phyloP scores from a whole-genome alignment of 805 yeast species.

The Saccharomyces eubayanus region DNA sequence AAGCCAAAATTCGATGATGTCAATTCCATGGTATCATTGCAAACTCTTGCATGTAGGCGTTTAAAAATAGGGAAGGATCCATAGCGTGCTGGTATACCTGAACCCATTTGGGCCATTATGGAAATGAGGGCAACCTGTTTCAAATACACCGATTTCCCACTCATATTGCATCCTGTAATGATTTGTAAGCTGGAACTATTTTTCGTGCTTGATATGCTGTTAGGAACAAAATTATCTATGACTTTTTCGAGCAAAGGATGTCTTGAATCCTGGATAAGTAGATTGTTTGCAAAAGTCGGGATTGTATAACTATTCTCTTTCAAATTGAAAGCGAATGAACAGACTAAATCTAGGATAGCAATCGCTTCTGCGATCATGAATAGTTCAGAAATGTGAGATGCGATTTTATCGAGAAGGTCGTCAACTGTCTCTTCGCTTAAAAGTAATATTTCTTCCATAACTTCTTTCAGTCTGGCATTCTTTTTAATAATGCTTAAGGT shows the following conservation, averaged over 20 bases:
- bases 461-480: slow-evolving; percentile 35
- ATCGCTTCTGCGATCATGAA: slow-evolving; percentile 40
- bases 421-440: slow-evolving; percentile 37
- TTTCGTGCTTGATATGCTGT: slow-evolving; percentile 32
- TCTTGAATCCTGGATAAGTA: slow-evolving; percentile 29
- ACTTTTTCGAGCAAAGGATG: slow-evolving; percentile 38
- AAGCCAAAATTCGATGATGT: slow-evolving; percentile 37
- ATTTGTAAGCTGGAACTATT: slow-evolving; percentile 38
- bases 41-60: slow-evolving; percentile 33
- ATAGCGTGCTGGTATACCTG: slow-evolving; percentile 39
- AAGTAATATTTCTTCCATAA: slow-evolving; percentile 34
- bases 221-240: slow-evolving; percentile 29
- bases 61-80: slow-evolving; percentile 37
- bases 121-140: slow-evolving; percentile 42
- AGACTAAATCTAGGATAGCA: slow-evolving; percentile 36
- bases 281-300: slow-evolving; percentile 34
- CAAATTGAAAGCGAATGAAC: slow-evolving; percentile 29
- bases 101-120: slow-evolving; percentile 53
- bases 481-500: slow-evolving; percentile 35
- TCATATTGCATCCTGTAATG: slow-evolving; percentile 54
- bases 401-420: slow-evolving; percentile 23
- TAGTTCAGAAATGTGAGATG: slow-evolving; percentile 27
- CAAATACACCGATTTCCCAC: slow-evolving; percentile 53
- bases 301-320: slow-evolving; percentile 20
- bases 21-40: slow-evolving; percentile 30